These are phyloP conservation scores for Suaeda aralocaspica DNA, from an alignment of 148 eudicot genomes.

Conservation along the genomic window DNA sequence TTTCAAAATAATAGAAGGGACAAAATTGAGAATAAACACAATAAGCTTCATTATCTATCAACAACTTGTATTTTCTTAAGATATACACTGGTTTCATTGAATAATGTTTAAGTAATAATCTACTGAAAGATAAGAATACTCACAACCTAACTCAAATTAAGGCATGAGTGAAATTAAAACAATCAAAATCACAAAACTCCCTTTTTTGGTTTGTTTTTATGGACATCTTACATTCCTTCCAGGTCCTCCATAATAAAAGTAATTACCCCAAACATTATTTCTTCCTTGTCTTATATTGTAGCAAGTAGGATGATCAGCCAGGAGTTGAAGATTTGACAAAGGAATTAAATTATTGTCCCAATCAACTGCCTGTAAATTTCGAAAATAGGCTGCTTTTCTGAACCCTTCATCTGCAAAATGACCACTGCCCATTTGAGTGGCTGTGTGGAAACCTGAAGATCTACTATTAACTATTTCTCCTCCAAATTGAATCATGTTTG, in stretches of 20 bases:
- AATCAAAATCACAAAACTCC: not conserved
- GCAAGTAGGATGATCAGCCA: slow-evolving; percentile 93
- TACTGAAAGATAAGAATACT: slow-evolving; percentile 12
- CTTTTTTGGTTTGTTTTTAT: slow-evolving; percentile 20
- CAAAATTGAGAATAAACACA: not conserved
- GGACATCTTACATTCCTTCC: slow-evolving; percentile 78
- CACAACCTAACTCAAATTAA: slow-evolving; percentile 21
- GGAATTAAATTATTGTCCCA: slow-evolving; percentile 95
- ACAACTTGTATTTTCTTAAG: slow-evolving; percentile 18
- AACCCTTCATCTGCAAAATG: slow-evolving; percentile 85
- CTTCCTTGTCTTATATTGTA: slow-evolving; percentile 77
- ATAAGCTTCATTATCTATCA: not conserved
- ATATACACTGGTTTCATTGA: slow-evolving; percentile 25
- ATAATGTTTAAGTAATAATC: slow-evolving; percentile 11
- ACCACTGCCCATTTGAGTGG: slow-evolving; percentile 98
- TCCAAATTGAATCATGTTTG: slow-evolving; percentile 94
- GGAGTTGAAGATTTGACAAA: slow-evolving; percentile 53
- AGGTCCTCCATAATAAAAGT: slow-evolving; percentile 95
- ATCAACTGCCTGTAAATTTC: slow-evolving; percentile 84
- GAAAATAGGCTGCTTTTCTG: slow-evolving; percentile 85
- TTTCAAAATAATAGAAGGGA: slow-evolving; percentile 7
- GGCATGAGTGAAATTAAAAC: slow-evolving; percentile 8
- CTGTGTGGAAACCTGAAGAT: slow-evolving; percentile 76
- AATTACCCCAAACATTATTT: slow-evolving; percentile 82
- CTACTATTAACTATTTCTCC: slow-evolving; percentile 84